Conservation (phyloP, 2,329 filamentous ascomycete species). For the Cytospora schulzeri region DNA sequence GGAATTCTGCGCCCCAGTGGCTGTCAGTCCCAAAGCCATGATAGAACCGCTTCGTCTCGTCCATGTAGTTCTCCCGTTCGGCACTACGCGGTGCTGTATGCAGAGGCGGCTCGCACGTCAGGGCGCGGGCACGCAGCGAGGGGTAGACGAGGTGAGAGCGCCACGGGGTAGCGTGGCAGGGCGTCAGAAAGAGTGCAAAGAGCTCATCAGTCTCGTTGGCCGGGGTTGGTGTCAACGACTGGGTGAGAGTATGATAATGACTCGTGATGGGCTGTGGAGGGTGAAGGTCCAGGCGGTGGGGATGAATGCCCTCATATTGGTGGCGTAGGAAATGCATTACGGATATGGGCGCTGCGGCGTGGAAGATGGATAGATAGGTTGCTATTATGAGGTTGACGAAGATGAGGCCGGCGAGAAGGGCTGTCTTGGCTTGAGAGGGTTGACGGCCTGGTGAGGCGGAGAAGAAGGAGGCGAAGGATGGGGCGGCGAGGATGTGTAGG, state of each 20-base stretch:
- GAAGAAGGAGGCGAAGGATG: conserved; percentile 68
- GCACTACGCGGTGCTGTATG: conserved; percentile 58
- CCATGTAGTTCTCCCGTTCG: conserved; percentile 71
- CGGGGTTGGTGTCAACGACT: conserved; percentile 31
- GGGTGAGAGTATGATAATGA: conserved; percentile 32
- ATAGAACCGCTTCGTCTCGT: conserved; percentile 94
- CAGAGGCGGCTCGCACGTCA: conserved; percentile 89
- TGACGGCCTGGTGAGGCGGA: conserved; percentile 33
- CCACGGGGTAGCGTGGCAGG: conserved; percentile 96
- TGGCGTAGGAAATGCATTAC: conserved; percentile 76
- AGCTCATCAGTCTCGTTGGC: conserved; percentile 46
- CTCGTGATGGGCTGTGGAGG: conserved; percentile 21
- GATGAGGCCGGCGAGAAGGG: conserved; percentile 60
- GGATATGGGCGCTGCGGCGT: conserved; percentile 78
- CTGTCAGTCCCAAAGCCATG: conserved; percentile 47
- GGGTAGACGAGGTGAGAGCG: conserved; percentile 82
- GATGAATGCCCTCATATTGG: conserved; percentile 65
- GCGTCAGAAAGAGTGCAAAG: conserved; percentile 83
- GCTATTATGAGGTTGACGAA: conserved; percentile 70
- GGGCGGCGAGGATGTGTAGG: conserved; percentile 79
- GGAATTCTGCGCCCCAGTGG: conserved; percentile 48
- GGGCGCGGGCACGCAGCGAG: conserved; percentile 74
- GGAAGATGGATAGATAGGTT: conserved; percentile 72
- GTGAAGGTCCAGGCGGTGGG: conserved; percentile 41
- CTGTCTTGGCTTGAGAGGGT: conserved; percentile 45